Base-by-base conservation (phyloP, 805 yeast genomes). In the Candida silvatica region DNA sequence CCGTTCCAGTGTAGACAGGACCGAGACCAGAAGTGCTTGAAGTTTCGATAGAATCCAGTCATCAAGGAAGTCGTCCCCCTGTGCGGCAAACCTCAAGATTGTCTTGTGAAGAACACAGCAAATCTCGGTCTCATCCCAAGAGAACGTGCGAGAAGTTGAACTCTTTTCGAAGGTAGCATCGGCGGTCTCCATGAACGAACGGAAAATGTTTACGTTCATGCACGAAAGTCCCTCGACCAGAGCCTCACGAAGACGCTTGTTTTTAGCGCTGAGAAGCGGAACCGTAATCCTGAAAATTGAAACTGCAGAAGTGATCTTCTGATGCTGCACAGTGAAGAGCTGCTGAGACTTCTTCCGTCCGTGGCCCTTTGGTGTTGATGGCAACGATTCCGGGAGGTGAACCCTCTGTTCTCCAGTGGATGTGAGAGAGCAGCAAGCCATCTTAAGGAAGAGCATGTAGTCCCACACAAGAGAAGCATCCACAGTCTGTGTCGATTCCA, bases 381-480 rank as follows among this genome's bases (percentile, higher is more conserved):
- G 24, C 33, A 18, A n/a, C 14, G 14, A 24, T 15, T 39, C 39
- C 14, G 48, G 48, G n/a, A 77, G 70, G 41, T 74, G 80, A 14
- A 86, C 58, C 45, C 82, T 76, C 51, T 87, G 96, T 38, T 87
- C 95, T 41, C 74, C 82, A 0, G 97, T 87, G 0, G 94, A 74
- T 0, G 98, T 92, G 42, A 92, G 59, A 0, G 96, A 85, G 15
- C 90, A 77, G 49, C 97, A 90, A 0, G 95, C 96, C 38, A 87
- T 92, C 30, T 90, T 81, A 48, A 92, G 60, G 51, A 80, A 92
- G 3, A 88, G 64, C 56, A 83, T 82, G 36, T 55, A 58, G 34
- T 58, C 63, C 59, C 61, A 54, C 20, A 56, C 47, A 15, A 56
- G 40, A 11, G 61, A 48, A 15, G 46, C 46, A 11, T 40, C 43